Conservation (phyloP, 768 basidiomycete species). For the Pulveroboletus sp. region DNA sequence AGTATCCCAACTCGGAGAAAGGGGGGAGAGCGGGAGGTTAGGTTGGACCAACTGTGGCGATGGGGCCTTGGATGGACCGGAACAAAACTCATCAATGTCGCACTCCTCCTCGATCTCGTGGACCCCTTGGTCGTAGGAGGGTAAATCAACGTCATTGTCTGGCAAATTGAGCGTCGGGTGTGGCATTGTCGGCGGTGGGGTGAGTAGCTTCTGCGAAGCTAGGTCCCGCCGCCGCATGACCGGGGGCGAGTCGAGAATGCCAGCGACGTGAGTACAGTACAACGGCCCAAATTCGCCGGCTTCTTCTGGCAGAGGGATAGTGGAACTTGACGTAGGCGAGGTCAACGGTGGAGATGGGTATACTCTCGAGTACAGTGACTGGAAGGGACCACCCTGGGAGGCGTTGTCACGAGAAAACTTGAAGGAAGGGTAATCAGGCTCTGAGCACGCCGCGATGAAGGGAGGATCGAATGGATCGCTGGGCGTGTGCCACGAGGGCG, state of each 20-base stretch:
- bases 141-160: constrained; percentile 27
- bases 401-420: constrained; percentile 16
- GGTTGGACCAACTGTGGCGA: constrained; percentile 14
- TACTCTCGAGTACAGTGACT: constrained; percentile 15
- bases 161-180: constrained; percentile 36
- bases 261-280: constrained; percentile 28
- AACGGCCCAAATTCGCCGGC: constrained; percentile 8
- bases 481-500: constrained; percentile 15
- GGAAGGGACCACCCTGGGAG: constrained; percentile 7
- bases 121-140: constrained; percentile 11
- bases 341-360: constrained; percentile 30
- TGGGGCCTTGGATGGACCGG: constrained; percentile 8
- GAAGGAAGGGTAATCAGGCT: constrained; percentile 13
- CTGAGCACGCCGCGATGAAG: constrained; percentile 19
- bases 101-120: constrained; percentile 16
- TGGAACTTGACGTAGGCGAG: constrained; percentile 24
- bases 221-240: constrained; percentile 31
- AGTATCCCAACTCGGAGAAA: constrained; percentile 34
- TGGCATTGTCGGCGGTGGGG: constrained; percentile 43
- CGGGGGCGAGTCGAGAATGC: constrained; percentile 35
- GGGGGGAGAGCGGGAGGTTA: constrained; percentile 29
- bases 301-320: constrained; percentile 28
- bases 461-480: constrained; percentile 22
- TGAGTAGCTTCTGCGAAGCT: constrained; percentile 32
- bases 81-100: constrained; percentile 21